Evolutionary conservation across 2,329 filamentous ascomycete species (phyloP), one percentile per base, ranked within the genome.

Genomic region (Fusarium sp.): DNA sequence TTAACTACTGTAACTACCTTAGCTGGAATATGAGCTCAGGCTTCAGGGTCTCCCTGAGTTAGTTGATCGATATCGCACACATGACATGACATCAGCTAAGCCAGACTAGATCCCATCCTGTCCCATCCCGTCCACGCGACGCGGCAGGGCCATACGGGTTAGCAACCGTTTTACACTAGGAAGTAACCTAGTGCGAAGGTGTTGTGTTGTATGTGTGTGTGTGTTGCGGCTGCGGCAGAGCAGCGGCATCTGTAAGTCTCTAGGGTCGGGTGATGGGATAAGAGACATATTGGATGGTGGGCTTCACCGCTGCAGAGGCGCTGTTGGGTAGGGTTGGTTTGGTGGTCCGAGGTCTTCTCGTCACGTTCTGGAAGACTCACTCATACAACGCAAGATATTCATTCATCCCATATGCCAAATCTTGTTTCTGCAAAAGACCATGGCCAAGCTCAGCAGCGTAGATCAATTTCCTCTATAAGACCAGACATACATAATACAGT

Each of bases 1-100:
- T 31, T 31, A 31, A n/a, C n/a, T n/a, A n/a, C n/a, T n/a, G n/a
- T n/a, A n/a, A 27, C 25, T 27, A 6, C 10, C 6, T 27, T 6
- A 27, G 10, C 25, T 27, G 10, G 6, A 18, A 33, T 35, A 35
- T 45, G 33, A 43, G 55, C 58, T 62, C 47, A 55, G 58, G 25
- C 35, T 39, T 56, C 46, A 64, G 63, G 51, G 48, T 60, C 47
- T 47, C 35, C 43, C 49, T 31, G 51, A 35, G 50, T 54, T 59
- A 15, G 40, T 54, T 52, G n/a, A 43, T 61, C 21, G 36, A 55
- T 37, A 31, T 54, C 15, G 35, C 35, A 42, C 47, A 50, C 47
- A 50, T 50, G 47, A 70, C 67, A 70, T 70, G 67, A 70, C 64
- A 70, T 70, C 60, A 70, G 47, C 36, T 45, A 31, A 56, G 46